Evolutionary conservation across 2,329 filamentous ascomycete species (phyloP).

Genomic region (Fusarium sp.): DNA sequence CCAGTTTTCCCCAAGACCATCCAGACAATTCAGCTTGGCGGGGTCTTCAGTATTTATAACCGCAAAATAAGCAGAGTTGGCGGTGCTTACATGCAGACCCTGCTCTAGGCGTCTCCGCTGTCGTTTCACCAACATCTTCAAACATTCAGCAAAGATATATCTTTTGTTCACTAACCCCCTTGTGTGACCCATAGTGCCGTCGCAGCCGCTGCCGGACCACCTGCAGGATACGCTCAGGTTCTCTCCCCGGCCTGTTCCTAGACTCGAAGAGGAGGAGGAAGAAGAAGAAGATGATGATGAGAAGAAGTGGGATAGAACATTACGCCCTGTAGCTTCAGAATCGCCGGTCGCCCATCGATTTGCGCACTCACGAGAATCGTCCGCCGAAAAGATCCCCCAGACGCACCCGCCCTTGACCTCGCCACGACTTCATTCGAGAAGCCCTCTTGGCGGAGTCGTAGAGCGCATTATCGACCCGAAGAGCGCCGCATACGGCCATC

Average conservation of each 20-base stretch:
- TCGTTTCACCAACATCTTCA: conserved; percentile 33
- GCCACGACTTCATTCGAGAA: conserved; percentile 56
- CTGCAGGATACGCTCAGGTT: conserved; percentile 63
- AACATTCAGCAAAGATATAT: conserved; percentile 28
- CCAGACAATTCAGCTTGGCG: not conserved
- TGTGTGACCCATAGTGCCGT: conserved; percentile 60
- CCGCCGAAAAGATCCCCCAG: conserved; percentile 62
- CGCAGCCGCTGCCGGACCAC: conserved; percentile 68
- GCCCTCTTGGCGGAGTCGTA: conserved; percentile 54
- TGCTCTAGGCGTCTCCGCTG: conserved; percentile 24
- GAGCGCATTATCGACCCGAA: conserved; percentile 68
- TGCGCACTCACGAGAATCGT: conserved; percentile 68
- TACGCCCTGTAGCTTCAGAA: conserved; percentile 58
- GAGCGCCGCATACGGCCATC: conserved; percentile 77
- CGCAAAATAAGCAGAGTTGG: not conserved
- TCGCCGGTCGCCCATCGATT: conserved; percentile 53
- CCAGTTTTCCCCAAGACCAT: not conserved
- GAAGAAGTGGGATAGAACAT: conserved; percentile 61
- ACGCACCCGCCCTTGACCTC: conserved; percentile 47
- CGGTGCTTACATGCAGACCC: conserved; percentile 14
- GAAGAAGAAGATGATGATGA: conserved; percentile 64
- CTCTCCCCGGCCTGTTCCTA: conserved; percentile 60
- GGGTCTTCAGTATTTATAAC: not conserved
- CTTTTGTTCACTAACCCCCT: conserved; percentile 39
- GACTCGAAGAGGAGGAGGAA: conserved; percentile 65